Base-by-base conservation (phyloP, 805 yeast genomes). In the Nakazawaea wickerhamii region DNA sequence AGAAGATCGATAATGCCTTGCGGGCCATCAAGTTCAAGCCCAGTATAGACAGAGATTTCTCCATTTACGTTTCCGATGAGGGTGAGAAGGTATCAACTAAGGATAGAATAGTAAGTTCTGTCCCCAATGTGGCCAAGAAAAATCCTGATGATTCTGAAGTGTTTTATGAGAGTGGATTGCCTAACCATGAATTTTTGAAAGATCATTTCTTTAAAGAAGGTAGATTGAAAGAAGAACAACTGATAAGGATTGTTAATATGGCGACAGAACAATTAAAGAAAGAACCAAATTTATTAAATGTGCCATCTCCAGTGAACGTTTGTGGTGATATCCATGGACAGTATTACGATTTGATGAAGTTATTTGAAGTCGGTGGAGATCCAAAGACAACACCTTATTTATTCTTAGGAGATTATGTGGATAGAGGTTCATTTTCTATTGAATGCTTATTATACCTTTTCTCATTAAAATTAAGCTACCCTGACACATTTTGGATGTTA, bases 251-350 rank as follows among this genome's bases (percentile, higher is more conserved):
- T 41, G 58, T 91, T 32, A 57, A 65, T 15, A 69, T 67, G 60
- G 95, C 95, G 7, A 79, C 89, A 0, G 68, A 67, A 18, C 59
- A 81, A 6, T 69, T 93, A 44, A 58, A 71, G 11, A 58, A 63
- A 30, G 98, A 91, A 55, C 95, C 96, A 5, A 91, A 85, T 53
- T 58, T 91, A 52, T 65, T 91, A 40, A 71, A 72, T 15, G 84
- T 93, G 2, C 90, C 89, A 3, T 95, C 96, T 0, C 99, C 98
- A 1, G 86, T 91, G 2, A 90, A 96, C 0, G 89, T 91, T 3
- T 89, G 97, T 65, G 99, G 99, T 44, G 98, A 91, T 63, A 75
- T 90, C n/a, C 98, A 91, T 62, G 99, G 99, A 14, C 98, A 91
- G 61, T 88, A 77, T 60, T 90, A 75, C 60, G 99, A 91, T 61